A percentile compares a stretch with the other conserved stretches of the same genome.
Evolutionary conservation across 495 filamentous ascomycete genomes (phyloP).

Genomic region (Penicilliopsis zonata): DNA sequence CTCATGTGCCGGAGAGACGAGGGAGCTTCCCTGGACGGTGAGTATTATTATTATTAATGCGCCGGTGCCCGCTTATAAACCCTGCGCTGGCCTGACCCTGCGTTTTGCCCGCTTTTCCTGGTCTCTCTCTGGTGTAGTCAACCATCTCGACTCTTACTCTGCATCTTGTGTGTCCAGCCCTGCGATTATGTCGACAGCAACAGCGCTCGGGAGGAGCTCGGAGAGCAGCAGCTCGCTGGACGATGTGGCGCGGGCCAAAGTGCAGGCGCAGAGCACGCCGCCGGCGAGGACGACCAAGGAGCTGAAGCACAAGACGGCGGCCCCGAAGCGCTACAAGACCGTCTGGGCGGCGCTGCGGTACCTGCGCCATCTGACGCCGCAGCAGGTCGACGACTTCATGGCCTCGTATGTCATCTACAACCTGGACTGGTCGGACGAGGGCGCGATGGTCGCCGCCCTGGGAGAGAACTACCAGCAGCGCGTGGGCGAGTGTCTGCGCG

Average conservation of each 20-base stretch:
- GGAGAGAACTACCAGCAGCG: constrained; percentile 45
- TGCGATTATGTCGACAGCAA: no score
- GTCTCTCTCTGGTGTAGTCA: no score
- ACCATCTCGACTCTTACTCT: no score
- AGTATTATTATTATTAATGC: no score
- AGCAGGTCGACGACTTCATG: constrained; percentile 55
- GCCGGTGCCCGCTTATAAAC: no score
- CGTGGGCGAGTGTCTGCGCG: constrained; percentile 46
- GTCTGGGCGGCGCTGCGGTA: constrained; percentile 45
- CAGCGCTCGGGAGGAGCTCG: constrained; percentile 14
- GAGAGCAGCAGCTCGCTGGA: constrained; percentile 30
- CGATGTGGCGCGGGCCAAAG: constrained; percentile 25
- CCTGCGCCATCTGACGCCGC: constrained; percentile 41
- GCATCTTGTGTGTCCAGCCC: no score
- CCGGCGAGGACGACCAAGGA: constrained; percentile 10
- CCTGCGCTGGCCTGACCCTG: no score
- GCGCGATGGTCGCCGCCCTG: constrained; percentile 43
- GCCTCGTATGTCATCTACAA: constrained; percentile 56
- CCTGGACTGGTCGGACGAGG: constrained; percentile 49
- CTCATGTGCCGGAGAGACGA: no score
- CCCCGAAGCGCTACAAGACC: constrained; percentile 41
- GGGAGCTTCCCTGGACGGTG: no score
- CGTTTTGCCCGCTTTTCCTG: no score
- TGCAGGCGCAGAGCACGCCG: constrained; percentile 13
- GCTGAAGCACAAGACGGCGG: constrained; percentile 33